Conservation (phyloP, 805 yeast species). For the Metschnikowia kofuensis region DNA sequence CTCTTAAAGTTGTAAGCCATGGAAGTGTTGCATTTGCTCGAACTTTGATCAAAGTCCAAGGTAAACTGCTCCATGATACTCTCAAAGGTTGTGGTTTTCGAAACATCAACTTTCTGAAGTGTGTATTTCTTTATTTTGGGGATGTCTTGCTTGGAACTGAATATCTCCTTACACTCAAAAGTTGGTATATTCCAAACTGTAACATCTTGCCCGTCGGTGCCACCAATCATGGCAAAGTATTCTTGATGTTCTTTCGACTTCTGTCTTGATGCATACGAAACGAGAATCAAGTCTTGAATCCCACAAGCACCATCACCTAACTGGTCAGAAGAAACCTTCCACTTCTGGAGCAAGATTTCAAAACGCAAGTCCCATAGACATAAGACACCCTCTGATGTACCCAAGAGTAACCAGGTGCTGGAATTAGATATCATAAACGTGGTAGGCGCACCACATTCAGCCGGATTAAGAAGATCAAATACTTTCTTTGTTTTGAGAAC, state of each 20-base stretch:
- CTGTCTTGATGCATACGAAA: constrained; percentile 31
- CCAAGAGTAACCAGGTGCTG: constrained; percentile 64
- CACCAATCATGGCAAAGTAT: constrained; percentile 59
- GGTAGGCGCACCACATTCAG: constrained; percentile 63
- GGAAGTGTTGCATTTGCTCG: constrained; percentile 6
- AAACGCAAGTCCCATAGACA: constrained; percentile 83
- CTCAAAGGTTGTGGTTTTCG: constrained; percentile 18
- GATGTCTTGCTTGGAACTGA: constrained; percentile 18
- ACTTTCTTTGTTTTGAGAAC: constrained; percentile 51
- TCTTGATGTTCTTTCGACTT: not conserved
- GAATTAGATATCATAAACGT: constrained; percentile 55
- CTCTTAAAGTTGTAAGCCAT: constrained; percentile 1
- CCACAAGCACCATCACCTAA: constrained; percentile 26
- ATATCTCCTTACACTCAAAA: constrained; percentile 49
- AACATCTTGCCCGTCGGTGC: constrained; percentile 55
- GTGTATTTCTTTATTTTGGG: constrained; percentile 25
- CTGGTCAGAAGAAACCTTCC: constrained; percentile 50
- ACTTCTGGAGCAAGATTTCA: constrained; percentile 53
- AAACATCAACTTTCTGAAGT: constrained; percentile 20
- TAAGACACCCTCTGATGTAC: constrained; percentile 71
- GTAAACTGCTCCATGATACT: constrained; percentile 19
- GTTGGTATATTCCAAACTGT: constrained; percentile 75
- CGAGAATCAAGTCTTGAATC: constrained; percentile 45
- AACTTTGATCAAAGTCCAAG: constrained; percentile 17
- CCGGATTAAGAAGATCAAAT: constrained; percentile 48